Evolutionary conservation across 768 basidiomycete species (phyloP), one percentile per base, ranked within the genome.

Genomic region (Tulasnella sp.): DNA sequence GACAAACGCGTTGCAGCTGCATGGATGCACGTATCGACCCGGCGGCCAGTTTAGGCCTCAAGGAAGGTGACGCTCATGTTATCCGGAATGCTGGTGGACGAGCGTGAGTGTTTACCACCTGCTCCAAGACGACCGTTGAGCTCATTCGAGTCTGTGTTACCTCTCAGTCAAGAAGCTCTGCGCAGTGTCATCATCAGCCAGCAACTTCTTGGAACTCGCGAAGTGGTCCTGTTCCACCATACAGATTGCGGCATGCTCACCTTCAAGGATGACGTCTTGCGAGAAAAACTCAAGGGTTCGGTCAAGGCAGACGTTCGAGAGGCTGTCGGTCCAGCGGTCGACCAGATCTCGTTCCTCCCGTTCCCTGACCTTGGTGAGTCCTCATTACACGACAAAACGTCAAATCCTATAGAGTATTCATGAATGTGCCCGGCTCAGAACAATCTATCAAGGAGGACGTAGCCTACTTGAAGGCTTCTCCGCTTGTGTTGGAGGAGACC

Each of bases 11-110:
- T 1, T 89, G 90, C 39, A 90, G 90, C 26, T 92, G 91, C 85
- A 93, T 92, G 91, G 91, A 92, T 82, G 90, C 91, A 73, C 89
- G 91, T 74, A 85, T 92, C 80, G 89, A 92, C 81, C 89, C 89
- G 39, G 88, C 87, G 48, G 85, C 87, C 15, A 87, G 90, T 70
- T 86, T 92, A 26, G 91, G 90, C 20, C 85, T 91, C 74, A 84
- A 89, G 23, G 86, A 91, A 44, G 92, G 92, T 69, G 91, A 91
- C 72, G 90, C 91, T 3, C 91, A 92, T 83, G 85, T 92, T 73
- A 91, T 92, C 79, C 87, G 92, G 29, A 93, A 92, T 82, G 91
- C 90, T n/a, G 91, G 91, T 39, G 90, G 91, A 32, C 82, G 84
- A 79, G 90, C 88, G 90, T 91, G 83, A 40, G 89, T 86, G 35